Evolutionary conservation across 2,329 filamentous ascomycete species (phyloP).

Genomic region (Arthrinium puccinioides): DNA sequence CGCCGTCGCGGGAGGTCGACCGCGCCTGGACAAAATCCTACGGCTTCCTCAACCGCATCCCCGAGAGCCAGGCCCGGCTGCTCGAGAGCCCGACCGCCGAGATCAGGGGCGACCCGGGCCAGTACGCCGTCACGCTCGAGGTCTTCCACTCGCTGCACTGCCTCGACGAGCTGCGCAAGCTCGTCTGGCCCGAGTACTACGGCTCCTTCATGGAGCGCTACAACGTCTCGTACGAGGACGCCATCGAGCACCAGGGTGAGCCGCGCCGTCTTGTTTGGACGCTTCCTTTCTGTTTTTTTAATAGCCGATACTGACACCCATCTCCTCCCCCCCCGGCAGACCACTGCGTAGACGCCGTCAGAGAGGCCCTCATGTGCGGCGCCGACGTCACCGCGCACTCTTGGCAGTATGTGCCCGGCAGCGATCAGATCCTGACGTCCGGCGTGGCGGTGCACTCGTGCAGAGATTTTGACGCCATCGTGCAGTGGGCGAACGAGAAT

Average conservation of each 20-base stretch:
- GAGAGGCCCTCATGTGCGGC: no score
- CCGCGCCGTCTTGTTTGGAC: no score
- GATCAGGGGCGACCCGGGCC: conserved; percentile 2
- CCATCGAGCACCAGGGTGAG: neutral
- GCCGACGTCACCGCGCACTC: no score
- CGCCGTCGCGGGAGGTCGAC: conserved; percentile 1
- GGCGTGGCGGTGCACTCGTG: no score
- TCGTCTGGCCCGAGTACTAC: neutral
- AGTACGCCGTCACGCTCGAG: conserved; percentile 1
- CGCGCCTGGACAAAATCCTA: neutral
- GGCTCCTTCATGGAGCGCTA: neutral
- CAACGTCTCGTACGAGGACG: neutral
- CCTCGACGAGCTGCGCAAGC: conserved; percentile 4
- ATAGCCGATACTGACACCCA: no score
- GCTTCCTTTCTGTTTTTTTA: no score
- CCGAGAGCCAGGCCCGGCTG: neutral
- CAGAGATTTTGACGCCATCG: no score
- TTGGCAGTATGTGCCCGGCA: no score
- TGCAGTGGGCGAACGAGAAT: no score
- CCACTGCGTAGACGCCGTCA: no score
- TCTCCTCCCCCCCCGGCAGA: no score
- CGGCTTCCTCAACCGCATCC: neutral
- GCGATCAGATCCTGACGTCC: no score
- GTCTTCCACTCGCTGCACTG: conserved; percentile 5
- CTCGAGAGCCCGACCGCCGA: neutral